phyloP scores from a whole-genome alignment of 1,139 yeast genomes.

The Diutina scorzettiae region DNA sequence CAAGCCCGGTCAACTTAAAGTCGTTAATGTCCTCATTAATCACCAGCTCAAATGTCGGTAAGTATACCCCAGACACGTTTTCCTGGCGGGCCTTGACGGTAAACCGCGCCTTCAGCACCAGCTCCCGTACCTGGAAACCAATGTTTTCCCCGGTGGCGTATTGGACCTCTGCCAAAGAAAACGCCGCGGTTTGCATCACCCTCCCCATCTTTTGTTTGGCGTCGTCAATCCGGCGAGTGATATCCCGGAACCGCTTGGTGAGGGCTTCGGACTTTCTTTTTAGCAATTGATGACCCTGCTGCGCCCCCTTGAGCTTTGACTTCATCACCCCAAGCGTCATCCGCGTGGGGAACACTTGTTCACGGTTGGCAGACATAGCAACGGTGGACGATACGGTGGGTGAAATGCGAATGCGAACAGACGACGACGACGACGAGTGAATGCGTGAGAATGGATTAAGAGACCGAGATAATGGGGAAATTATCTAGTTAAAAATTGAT shows the following conservation, averaged over 20 bases:
- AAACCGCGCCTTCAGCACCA: slow-evolving; percentile 83
- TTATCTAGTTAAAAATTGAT: no score
- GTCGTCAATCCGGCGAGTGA: slow-evolving; percentile 87
- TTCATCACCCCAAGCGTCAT: slow-evolving; percentile 96
- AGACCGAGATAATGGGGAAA: no score
- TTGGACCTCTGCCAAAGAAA: slow-evolving; percentile 91
- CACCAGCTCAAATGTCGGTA: slow-evolving; percentile 84
- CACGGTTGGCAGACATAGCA: slow-evolving; percentile 33
- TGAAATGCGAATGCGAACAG: no score
- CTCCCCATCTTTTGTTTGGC: slow-evolving; percentile 96
- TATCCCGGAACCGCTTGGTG: slow-evolving; percentile 91
- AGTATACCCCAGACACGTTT: slow-evolving; percentile 88
- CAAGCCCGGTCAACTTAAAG: slow-evolving; percentile 91
- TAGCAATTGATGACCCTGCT: slow-evolving; percentile 86
- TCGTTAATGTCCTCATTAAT: slow-evolving; percentile 81
- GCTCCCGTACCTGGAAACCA: slow-evolving; percentile 90
- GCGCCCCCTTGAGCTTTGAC: slow-evolving; percentile 91
- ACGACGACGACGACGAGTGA: no score
- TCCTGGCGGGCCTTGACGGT: slow-evolving; percentile 88
- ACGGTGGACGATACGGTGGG: neutral
- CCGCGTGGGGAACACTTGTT: slow-evolving; percentile 90
- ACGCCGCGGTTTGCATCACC: slow-evolving; percentile 97
- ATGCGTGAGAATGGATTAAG: no score
- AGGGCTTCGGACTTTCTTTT: slow-evolving; percentile 95
- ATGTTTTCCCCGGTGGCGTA: slow-evolving; percentile 96